Conservation (phyloP, 2,329 filamentous ascomycete genomes). For the Colletotrichum sp. region DNA sequence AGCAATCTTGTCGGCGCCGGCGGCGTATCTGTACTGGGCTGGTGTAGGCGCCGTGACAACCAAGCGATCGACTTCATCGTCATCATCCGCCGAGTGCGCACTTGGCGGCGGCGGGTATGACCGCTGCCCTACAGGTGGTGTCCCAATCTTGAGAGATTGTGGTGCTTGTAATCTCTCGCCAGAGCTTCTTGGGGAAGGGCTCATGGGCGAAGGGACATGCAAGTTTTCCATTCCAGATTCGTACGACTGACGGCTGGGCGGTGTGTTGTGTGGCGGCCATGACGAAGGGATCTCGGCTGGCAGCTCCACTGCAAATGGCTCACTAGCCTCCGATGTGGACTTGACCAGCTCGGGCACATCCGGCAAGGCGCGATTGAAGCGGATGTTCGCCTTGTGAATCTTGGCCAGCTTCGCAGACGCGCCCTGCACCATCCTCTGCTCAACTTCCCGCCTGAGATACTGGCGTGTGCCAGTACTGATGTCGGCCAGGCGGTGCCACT, state of each 20-base stretch:
- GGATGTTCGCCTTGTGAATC: slow-evolving; percentile 77
- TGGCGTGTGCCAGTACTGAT: slow-evolving; percentile 91
- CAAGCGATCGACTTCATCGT: slow-evolving; percentile 57
- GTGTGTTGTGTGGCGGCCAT: slow-evolving; percentile 38
- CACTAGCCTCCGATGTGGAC: slow-evolving; percentile 44
- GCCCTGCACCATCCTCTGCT: slow-evolving; percentile 78
- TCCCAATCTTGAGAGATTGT: slow-evolving; percentile 31
- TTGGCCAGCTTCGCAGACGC: slow-evolving; percentile 83
- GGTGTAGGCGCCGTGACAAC: slow-evolving; percentile 63
- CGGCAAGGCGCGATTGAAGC: slow-evolving; percentile 58
- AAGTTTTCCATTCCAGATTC: slow-evolving; percentile 61
- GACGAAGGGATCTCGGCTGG: slow-evolving; percentile 56
- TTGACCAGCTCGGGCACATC: slow-evolving; percentile 50
- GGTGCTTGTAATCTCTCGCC: slow-evolving; percentile 47
- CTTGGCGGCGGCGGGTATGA: slow-evolving; percentile 33
- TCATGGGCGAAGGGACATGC: slow-evolving; percentile 38
- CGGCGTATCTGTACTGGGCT: slow-evolving; percentile 61
- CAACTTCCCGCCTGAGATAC: slow-evolving; percentile 76
- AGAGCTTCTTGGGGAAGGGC: slow-evolving; percentile 55
- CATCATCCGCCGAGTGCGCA: slow-evolving; percentile 27
- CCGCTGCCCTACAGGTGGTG: slow-evolving; percentile 28
- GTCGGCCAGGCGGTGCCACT: slow-evolving; percentile 92
- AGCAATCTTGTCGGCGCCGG: slow-evolving; percentile 71
- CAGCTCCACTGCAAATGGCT: slow-evolving; percentile 62
- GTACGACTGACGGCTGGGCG: slow-evolving; percentile 57